A percentile compares a stretch with the other conserved stretches of the same genome.
Conservation (phyloP, 345 rosid genomes). For the Eucalyptus rudis region DNA sequence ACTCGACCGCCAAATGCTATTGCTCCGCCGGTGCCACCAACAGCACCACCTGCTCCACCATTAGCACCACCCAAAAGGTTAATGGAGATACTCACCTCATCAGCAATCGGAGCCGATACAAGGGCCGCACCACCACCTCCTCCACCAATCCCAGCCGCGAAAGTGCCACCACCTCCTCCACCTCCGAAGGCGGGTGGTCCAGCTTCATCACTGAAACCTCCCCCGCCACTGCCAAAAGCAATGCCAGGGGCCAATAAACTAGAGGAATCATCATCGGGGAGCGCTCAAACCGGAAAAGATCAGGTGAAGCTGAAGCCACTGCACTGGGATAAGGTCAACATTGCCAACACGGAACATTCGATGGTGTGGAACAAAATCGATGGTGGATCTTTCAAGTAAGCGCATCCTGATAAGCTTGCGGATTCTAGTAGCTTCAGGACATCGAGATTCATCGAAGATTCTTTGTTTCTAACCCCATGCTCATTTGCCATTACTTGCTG, state of each 20-base stretch:
- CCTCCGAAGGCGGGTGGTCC: slow-evolving; percentile 3
- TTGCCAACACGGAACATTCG: slow-evolving; percentile 41
- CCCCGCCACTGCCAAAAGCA: slow-evolving; percentile 22
- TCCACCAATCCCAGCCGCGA: slow-evolving; percentile 5
- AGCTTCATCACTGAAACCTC: not conserved
- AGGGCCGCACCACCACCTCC: slow-evolving; percentile 15
- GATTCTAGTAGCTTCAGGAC: not conserved
- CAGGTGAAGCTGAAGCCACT: slow-evolving; percentile 72
- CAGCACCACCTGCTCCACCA: slow-evolving; percentile 4
- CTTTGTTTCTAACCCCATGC: not conserved
- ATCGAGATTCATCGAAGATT: not conserved
- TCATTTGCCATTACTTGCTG: not conserved
- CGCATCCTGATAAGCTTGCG: not conserved
- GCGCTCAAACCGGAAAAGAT: slow-evolving; percentile 1
- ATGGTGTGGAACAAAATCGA: slow-evolving; percentile 93
- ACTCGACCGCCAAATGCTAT: not conserved
- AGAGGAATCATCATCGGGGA: slow-evolving; percentile 8
- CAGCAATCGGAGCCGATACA: not conserved
- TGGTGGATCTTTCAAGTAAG: slow-evolving; percentile 78
- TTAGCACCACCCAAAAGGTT: not conserved
- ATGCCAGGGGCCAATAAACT: not conserved
- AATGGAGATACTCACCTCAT: slow-evolving; percentile 4
- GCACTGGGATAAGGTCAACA: slow-evolving; percentile 86
- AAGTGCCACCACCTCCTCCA: slow-evolving; percentile 23
- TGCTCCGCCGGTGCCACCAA: not conserved